A percentile compares a stretch with the other conserved stretches of the same genome.
Conservation (phyloP, 352 stramenopile genomes). For the Pythium biforme region DNA sequence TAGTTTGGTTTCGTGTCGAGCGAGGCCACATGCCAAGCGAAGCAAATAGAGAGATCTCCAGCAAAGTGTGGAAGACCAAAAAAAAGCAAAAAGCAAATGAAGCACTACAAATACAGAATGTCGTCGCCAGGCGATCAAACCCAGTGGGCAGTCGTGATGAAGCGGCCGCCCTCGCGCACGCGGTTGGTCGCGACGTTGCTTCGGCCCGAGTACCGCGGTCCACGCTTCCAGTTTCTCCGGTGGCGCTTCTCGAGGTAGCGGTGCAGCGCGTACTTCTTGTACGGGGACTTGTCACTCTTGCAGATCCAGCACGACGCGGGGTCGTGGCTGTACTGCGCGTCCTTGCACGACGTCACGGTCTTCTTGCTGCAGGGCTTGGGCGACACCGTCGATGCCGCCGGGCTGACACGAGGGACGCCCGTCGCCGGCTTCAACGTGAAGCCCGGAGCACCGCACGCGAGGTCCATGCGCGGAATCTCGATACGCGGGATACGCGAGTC, state of each 20-base stretch:
- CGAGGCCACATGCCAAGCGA: conserved; percentile 23
- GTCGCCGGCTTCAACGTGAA: conserved; percentile 19
- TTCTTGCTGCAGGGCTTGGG: conserved; percentile 54
- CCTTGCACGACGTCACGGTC: conserved; percentile 25
- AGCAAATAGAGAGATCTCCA: conserved; percentile 22
- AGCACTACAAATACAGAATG: conserved; percentile 19
- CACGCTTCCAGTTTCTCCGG: conserved; percentile 82
- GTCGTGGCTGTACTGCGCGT: conserved; percentile 59
- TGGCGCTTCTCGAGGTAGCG: conserved; percentile 81
- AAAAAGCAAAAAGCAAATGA: neutral
- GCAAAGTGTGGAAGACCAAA: conserved; percentile 16
- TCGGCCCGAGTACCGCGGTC: conserved; percentile 73
- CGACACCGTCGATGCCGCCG: conserved; percentile 35
- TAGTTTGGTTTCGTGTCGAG: conserved; percentile 15
- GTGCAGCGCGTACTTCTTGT: conserved; percentile 81
- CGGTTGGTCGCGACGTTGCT: conserved; percentile 78
- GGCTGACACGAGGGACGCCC: conserved; percentile 15
- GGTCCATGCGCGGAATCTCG: conserved; percentile 68
- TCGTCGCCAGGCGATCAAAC: conserved; percentile 39
- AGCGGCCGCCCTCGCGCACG: conserved; percentile 79
- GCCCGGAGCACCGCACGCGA: conserved; percentile 35
- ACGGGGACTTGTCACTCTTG: conserved; percentile 79
- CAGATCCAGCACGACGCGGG: conserved; percentile 83
- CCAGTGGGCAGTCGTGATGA: conserved; percentile 82
- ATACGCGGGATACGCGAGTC: conserved; percentile 75